Percentiles rank a stretch among this genome's conserved stretches.
Evolutionary conservation across 306 rosid species (phyloP).

Genomic region (Notholithocarpus densiflorus): DNA sequence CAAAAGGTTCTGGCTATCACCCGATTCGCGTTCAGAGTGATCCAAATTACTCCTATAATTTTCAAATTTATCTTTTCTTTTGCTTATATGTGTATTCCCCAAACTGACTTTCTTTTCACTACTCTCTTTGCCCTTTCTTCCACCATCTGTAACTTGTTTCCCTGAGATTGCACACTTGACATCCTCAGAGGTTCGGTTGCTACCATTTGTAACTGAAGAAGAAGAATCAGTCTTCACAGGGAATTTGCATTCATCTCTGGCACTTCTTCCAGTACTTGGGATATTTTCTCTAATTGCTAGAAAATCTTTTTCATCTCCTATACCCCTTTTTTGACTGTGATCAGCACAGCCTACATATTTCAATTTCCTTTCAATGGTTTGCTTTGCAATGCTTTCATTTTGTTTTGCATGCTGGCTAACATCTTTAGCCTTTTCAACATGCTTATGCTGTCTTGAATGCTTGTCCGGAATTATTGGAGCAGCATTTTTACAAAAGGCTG

Average conservation of each 20-base stretch:
- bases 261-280: constrained; percentile 15
- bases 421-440: constrained; percentile 36
- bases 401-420: constrained; percentile 23
- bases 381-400: constrained; percentile 24
- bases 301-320: constrained; percentile 24
- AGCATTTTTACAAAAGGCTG: constrained; percentile 24
- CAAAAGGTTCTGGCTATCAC: constrained; percentile 28
- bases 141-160: constrained; percentile 26
- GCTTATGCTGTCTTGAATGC: constrained; percentile 28
- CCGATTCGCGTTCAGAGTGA: constrained; percentile 27
- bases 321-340: constrained; percentile 29
- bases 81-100: constrained; percentile 32
- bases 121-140: constrained; percentile 21
- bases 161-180: constrained; percentile 11
- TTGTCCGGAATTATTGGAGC: constrained; percentile 31
- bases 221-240: constrained; percentile 27
- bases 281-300: constrained; percentile 29
- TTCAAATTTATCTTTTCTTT: constrained; percentile 40
- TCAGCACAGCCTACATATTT: constrained; percentile 28
- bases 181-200: constrained; percentile 23
- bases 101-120: constrained; percentile 35
- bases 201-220: constrained; percentile 26
- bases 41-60: constrained; percentile 34
- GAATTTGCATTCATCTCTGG: constrained; percentile 28
- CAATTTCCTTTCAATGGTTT: constrained; percentile 36